Evolutionary conservation across 2,329 filamentous ascomycete species (phyloP), one percentile per base, ranked within the genome.

Genomic region (Huntiella savannae): DNA sequence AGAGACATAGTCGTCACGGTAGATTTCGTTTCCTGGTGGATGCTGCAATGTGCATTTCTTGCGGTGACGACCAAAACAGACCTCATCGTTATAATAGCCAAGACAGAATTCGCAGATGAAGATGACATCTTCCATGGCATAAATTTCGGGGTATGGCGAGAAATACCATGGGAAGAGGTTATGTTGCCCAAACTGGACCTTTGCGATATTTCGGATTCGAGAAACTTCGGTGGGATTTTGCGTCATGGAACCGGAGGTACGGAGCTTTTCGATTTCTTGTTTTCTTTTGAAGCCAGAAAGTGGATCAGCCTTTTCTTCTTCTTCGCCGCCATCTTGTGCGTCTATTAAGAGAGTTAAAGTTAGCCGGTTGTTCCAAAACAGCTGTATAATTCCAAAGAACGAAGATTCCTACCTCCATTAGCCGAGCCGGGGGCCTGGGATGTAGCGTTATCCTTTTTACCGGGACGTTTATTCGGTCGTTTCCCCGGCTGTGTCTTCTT

Each of bases 161-260:
- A 98, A 98, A 62, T 98, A 98, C 91, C 91, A 98, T 0, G 91
- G 91, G 59, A 93, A 92, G 38, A 98, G 75, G 56, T 95, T 85
- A 58, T 78, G 81, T 54, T 79, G 77, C 39, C 91, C 92, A 69
- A 98, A 96, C 59, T 96, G 88, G 3, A 98, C 79, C 54, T 82
- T 87, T 46, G 83, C 84, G 53, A 98, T 77, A 58, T 98, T 98
- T 56, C 91, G 80, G 47, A 98, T 93, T 45, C 92, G 81, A 17
- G 88, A 88, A 51, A 98, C 86, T 58, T 98, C 92, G 10, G 88
- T 86, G 48, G 93, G 91, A 53, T 96, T 96, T 59, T 98, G 92
- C 8, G 92, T 98, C 91, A 98, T 96, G 51, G 86, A 95, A 32
- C 91, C 92, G 17, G 84, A 83, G 3, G 86, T 94, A 36, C 91